Evolutionary conservation across 768 basidiomycete species (phyloP), one percentile per base, ranked within the genome.

Genomic region (Strobilomyces echinocephalus): DNA sequence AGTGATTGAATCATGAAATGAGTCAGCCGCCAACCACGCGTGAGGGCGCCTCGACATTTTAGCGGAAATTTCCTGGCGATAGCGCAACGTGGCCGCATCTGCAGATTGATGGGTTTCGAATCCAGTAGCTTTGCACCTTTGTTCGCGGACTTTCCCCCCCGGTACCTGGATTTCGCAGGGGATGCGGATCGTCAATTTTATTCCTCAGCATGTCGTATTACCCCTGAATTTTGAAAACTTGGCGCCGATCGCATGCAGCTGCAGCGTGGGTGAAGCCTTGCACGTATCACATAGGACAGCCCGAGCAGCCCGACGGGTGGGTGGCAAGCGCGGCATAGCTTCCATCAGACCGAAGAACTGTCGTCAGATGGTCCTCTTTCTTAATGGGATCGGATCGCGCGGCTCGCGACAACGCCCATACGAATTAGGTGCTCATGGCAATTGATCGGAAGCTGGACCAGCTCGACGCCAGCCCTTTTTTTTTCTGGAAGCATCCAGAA

Each of bases 141-240:
- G 36, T 61, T 53, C 50, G 55, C 47, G 60, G 55, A 53, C 50
- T 50, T 53, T 15, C 14, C 20, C n/a, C 15, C 14, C 20, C n/a
- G 34, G 38, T 48, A 30, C 10, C 26, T 34, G 28, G 46, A 18
- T 15, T 6, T 36, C 21, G 28, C 46, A 44, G 28, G 45, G 39
- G 43, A 20, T 57, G 56, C 51, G 60, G 60, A 59, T 60, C 60
- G 56, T 49, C 56, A 54, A 58, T 46, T 28, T 50, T 47, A 41
- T 33, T 36, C 38, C 15, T 34, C n/a, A 43, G 36, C 8, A 7
- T 28, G 34, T 43, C 28, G 34, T 24, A n/a, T 8, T 18, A n/a
- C 3, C 47, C 58, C 49, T 58, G 51, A 24, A 24, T 24, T 24
- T 24, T 24, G 24, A 38, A 15, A 35, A 34, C 10, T 11, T 6